Evolutionary conservation across 2,329 filamentous ascomycete genomes (phyloP).

Genomic region (Elsinoe fawcettii): DNA sequence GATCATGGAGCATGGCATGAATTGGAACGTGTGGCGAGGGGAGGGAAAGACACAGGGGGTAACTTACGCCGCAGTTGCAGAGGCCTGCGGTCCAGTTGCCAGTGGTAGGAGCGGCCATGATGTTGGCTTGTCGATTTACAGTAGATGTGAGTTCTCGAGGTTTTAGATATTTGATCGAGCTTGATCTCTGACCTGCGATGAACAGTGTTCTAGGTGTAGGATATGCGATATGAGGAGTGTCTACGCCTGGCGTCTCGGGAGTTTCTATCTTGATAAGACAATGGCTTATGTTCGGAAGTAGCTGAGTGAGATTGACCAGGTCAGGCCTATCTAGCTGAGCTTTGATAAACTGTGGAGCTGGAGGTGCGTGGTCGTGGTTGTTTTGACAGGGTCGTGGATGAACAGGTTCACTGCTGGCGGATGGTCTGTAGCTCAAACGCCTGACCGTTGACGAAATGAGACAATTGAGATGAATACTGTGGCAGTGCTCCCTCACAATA

Average conservation of each 20-base stretch:
- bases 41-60: not conserved
- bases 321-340: not conserved
- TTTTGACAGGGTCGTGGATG: not conserved
- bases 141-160: not conserved
- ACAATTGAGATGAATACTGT: not conserved
- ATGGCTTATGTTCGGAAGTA: not conserved
- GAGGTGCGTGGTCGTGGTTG: not conserved
- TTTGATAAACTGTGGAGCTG: not conserved
- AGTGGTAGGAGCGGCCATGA: not conserved
- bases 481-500: not conserved
- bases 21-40: not conserved
- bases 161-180: not conserved
- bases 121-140: not conserved
- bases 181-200: not conserved
- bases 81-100: constrained; percentile 3
- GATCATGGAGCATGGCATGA: not conserved
- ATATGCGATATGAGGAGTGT: not conserved
- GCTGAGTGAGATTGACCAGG: not conserved
- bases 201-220: not conserved
- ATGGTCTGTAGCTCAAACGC: not conserved
- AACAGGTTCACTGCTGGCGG: constrained; percentile 3
- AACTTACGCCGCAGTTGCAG: constrained; percentile 14
- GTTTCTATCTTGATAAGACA: not conserved
- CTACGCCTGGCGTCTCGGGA: not conserved
- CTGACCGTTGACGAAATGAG: not conserved